These are phyloP conservation scores for Rhodotorula kratochvilovae DNA, from an alignment of 768 basidiomycete species.

Conservation along the genomic window DNA sequence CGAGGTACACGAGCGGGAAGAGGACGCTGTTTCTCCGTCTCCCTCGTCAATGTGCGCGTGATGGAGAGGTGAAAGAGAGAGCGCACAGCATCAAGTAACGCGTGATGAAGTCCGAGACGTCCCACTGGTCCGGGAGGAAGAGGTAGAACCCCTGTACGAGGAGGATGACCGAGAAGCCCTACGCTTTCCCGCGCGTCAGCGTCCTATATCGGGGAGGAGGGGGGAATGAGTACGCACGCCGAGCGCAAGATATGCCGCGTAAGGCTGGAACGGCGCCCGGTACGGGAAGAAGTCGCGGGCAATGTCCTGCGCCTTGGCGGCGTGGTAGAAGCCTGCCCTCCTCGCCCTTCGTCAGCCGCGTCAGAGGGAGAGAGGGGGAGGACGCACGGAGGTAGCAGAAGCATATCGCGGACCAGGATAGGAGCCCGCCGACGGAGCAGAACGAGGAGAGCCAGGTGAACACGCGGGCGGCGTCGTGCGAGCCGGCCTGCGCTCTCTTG, in stretches of 20 bases:
- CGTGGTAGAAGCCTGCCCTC: conserved; percentile 14
- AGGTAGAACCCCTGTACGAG: conserved; percentile 21
- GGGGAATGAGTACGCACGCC: neutral
- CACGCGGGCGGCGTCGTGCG: neutral
- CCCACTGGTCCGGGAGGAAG: conserved; percentile 7
- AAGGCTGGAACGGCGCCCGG: conserved; percentile 8
- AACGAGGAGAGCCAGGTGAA: conserved; percentile 5
- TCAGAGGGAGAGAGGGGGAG: too few relatives aligned
- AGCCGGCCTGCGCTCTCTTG: neutral
- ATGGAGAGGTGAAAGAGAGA: neutral
- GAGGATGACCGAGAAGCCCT: conserved; percentile 19
- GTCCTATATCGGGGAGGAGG: too few relatives aligned
- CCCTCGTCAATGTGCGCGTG: too few relatives aligned
- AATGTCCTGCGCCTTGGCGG: conserved; percentile 11
- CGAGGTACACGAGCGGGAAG: conserved; percentile 14
- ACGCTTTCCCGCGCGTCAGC: neutral
- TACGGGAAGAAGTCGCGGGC: conserved; percentile 16
- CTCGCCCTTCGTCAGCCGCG: neutral
- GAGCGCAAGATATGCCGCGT: conserved; percentile 5
- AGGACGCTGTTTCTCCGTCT: too few relatives aligned
- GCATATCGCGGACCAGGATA: conserved; percentile 30
- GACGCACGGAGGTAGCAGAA: conserved; percentile 21
- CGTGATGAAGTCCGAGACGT: conserved; percentile 6
- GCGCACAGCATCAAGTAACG: conserved; percentile 23
- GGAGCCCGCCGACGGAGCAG: conserved; percentile 23